Conservation (phyloP, 2,329 filamentous ascomycete species). For the Diaporthe batatas region DNA sequence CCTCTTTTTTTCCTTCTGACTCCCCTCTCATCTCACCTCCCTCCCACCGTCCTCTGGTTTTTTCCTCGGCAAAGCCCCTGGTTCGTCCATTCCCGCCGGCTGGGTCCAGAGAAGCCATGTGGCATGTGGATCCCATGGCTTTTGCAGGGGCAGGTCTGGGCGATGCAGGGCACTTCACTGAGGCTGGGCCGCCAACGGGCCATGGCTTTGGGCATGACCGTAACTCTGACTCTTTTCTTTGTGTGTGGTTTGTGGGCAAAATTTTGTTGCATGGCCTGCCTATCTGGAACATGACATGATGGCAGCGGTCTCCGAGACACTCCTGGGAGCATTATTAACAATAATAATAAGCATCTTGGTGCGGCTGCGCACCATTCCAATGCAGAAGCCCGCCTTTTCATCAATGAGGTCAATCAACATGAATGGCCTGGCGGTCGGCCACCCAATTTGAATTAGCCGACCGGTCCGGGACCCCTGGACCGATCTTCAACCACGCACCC, state of each 20-base stretch:
- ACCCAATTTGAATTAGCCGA: constrained; percentile 34
- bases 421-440: constrained; percentile 1
- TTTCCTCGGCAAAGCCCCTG: constrained; percentile 13
- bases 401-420: not conserved
- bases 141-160: constrained; percentile 17
- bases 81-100: constrained; percentile 17
- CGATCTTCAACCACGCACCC: not conserved
- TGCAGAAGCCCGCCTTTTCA: constrained; percentile 8
- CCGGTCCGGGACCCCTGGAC: constrained; percentile 20
- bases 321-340: constrained; percentile 34
- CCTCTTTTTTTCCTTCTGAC: not conserved
- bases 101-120: constrained; percentile 37
- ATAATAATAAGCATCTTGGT: constrained; percentile 3
- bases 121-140: constrained; percentile 38
- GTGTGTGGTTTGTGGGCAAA: constrained; percentile 16
- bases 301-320: constrained; percentile 37
- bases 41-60: constrained; percentile 1
- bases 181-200: constrained; percentile 11
- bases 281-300: constrained; percentile 34
- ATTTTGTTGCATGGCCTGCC: constrained; percentile 6
- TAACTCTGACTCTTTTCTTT: constrained; percentile 19
- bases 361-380: constrained; percentile 10
- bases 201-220: constrained; percentile 40
- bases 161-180: constrained; percentile 13
- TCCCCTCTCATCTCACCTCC: not conserved